A percentile compares a stretch with the other conserved stretches of the same genome.
phyloP scores from a whole-genome alignment of 805 yeast species.

The Lipomyces kockii region DNA sequence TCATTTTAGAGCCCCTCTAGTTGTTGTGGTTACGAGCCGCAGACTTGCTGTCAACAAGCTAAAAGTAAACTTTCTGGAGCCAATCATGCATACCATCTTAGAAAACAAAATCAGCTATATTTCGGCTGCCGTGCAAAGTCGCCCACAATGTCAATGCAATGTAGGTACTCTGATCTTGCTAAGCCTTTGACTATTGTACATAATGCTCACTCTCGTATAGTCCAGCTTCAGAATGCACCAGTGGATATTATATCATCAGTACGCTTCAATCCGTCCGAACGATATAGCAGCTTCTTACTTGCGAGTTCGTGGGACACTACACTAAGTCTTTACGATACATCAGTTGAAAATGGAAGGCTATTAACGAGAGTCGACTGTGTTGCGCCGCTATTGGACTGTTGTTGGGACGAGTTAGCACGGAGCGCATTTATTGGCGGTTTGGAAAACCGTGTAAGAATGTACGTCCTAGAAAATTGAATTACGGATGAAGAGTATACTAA shows the following conservation, averaged over 20 bases:
- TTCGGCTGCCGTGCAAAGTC: not conserved
- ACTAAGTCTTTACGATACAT: constrained; percentile 52
- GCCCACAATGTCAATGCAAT: constrained; percentile 5
- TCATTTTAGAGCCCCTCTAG: not conserved
- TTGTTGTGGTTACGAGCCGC: constrained; percentile 26
- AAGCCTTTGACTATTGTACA: not conserved
- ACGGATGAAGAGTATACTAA: not conserved
- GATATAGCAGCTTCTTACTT: constrained; percentile 45
- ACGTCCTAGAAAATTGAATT: not conserved
- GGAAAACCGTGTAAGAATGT: constrained; percentile 24
- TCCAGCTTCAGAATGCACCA: constrained; percentile 26
- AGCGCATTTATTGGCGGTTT: constrained; percentile 30
- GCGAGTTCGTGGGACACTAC: constrained; percentile 65
- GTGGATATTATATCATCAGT: constrained; percentile 29
- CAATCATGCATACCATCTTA: constrained; percentile 3
- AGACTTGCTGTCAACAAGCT: not conserved
- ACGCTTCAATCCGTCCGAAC: constrained; percentile 27
- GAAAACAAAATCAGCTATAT: not conserved
- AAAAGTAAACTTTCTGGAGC: not conserved
- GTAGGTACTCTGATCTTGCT: constrained; percentile 2
- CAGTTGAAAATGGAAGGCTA: constrained; percentile 32
- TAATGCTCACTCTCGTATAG: constrained; percentile 8
- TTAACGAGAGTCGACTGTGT: constrained; percentile 40
- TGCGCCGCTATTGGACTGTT: constrained; percentile 44
- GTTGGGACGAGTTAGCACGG: constrained; percentile 40